A percentile compares a stretch with the other conserved stretches of the same genome.
phyloP scores from a whole-genome alignment of 768 basidiomycete genomes.

The Lactarius indigo region DNA sequence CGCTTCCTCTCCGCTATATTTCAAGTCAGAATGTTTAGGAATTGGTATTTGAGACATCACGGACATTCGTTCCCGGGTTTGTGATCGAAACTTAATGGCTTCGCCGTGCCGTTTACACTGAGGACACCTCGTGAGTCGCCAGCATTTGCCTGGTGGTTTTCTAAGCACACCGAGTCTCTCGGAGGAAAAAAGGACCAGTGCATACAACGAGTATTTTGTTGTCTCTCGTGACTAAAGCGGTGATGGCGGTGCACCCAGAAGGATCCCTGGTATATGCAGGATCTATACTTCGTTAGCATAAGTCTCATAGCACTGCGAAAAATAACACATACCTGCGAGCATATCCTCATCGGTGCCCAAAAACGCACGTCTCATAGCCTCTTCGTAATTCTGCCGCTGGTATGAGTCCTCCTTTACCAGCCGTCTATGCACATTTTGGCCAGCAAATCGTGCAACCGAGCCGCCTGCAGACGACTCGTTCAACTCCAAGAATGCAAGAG shows the following conservation, averaged over 20 bases:
- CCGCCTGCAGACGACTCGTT: conserved; percentile 47
- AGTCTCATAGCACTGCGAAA: neutral
- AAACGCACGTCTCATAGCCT: conserved; percentile 84
- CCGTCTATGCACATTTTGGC: conserved; percentile 77
- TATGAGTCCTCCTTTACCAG: conserved; percentile 71
- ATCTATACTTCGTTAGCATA: conserved; percentile 43
- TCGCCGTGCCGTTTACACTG: conserved; percentile 77
- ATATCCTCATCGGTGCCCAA: conserved; percentile 94
- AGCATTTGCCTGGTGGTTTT: conserved; percentile 76
- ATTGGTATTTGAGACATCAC: conserved; percentile 30
- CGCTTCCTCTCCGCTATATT: conserved; percentile 73
- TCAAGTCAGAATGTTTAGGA: conserved; percentile 14
- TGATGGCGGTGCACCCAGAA: conserved; percentile 95
- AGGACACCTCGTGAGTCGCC: conserved; percentile 95
- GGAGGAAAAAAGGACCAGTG: conserved; percentile 11
- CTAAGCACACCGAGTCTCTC: conserved; percentile 3
- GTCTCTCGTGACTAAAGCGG: conserved; percentile 77
- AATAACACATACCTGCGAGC: conserved; percentile 57
- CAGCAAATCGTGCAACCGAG: conserved; percentile 83
- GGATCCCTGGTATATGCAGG: conserved; percentile 86
- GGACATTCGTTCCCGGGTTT: conserved; percentile 86
- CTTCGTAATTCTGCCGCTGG: conserved; percentile 61
- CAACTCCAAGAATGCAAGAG: conserved; percentile 16
- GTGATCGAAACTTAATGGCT: conserved; percentile 90
- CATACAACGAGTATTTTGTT: conserved; percentile 76